phyloP scores from a whole-genome alignment of 2,329 filamentous ascomycete genomes.

The Trichoderma breve region DNA sequence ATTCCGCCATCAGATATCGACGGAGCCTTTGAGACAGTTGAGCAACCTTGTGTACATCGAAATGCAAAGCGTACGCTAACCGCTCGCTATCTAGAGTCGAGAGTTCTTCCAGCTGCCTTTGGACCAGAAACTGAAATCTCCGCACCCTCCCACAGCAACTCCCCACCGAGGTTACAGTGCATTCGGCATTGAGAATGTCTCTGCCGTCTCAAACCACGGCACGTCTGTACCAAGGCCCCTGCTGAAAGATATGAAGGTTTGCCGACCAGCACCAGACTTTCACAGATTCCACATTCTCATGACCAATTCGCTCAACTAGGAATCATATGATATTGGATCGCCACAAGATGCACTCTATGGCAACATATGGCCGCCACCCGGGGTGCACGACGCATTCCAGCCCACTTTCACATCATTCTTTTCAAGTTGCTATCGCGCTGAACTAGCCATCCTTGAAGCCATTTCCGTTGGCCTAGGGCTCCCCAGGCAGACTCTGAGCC shows the following conservation, averaged over 20 bases:
- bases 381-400: conserved; percentile 6
- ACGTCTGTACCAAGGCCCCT: neutral
- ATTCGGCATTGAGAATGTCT: conserved; percentile 15
- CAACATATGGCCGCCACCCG: conserved; percentile 15
- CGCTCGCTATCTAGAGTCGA: conserved; percentile 4
- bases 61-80: neutral
- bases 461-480: conserved; percentile 9
- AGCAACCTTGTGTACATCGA: neutral
- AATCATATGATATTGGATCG: conserved; percentile 16
- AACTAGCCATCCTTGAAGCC: conserved; percentile 12
- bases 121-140: conserved; percentile 12
- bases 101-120: conserved; percentile 8
- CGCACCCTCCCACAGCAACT: conserved; percentile 14
- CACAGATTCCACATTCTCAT: neutral
- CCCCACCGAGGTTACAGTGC: conserved; percentile 17
- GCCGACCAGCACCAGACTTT: neutral
- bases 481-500: neutral
- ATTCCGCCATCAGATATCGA: conserved; percentile 4
- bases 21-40: conserved; percentile 6
- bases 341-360: neutral
- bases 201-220: conserved; percentile 3
- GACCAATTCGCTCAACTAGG: neutral
- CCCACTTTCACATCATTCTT: conserved; percentile 11
- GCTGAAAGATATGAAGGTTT: conserved; percentile 18
- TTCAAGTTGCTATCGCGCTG: neutral